These are phyloP conservation scores for Smallanthus sonchifolius DNA, from an alignment of 129 eudicot genomes.

Conservation along the genomic window DNA sequence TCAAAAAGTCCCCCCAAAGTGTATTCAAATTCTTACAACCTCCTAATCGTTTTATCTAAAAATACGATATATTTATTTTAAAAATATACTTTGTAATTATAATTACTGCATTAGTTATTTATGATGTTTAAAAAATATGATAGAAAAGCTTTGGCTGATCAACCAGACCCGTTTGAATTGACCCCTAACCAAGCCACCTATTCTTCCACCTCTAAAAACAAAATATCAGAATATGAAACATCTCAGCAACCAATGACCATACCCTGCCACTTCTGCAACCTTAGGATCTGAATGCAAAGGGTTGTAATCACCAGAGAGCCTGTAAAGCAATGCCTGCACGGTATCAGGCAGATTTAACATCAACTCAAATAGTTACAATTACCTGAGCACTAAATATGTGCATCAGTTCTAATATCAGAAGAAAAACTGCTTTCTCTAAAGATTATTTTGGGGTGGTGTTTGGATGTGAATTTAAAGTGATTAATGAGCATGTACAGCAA, in stretches of 20 bases:
- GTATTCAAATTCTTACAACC: not conserved
- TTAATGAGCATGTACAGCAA: not conserved
- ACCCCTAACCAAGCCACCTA: not conserved
- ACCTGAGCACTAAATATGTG: not conserved
- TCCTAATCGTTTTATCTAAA: not conserved
- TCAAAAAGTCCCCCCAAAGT: not conserved
- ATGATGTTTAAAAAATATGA: not conserved
- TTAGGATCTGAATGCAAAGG: conserved; percentile 92
- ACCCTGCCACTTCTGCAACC: conserved; percentile 90
- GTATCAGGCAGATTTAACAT: not conserved
- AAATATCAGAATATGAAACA: not conserved
- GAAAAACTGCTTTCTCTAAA: not conserved
- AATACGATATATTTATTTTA: not conserved
- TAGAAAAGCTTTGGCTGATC: not conserved
- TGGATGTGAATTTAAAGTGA: not conserved
- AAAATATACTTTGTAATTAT: not conserved
- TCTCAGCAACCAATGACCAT: conserved; percentile 15
- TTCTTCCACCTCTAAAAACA: not conserved
- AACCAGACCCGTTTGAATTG: not conserved
- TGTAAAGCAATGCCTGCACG: conserved; percentile 85
- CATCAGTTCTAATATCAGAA: not conserved
- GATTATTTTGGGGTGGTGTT: not conserved
- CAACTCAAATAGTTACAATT: not conserved
- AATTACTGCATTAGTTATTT: not conserved
- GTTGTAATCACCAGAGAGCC: conserved; percentile 98